A percentile compares a stretch with the other conserved stretches of the same genome.
These are phyloP conservation scores for Medicago truncatula DNA, from an alignment of 306 rosid species.

Conservation along the genomic window DNA sequence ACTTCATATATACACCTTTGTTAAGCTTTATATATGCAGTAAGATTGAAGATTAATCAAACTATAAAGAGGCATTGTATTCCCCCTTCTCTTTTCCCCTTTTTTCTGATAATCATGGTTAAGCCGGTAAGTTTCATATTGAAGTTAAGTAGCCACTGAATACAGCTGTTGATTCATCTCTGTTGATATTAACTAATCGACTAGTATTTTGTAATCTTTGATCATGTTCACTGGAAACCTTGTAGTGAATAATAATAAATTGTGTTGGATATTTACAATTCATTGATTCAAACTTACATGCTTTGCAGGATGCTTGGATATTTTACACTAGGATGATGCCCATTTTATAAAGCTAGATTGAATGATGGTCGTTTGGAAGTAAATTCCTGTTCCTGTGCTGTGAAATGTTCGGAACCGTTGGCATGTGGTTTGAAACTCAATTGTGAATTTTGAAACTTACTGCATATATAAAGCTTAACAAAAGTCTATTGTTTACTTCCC, in stretches of 20 bases:
- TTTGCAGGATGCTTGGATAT: conserved; percentile 56
- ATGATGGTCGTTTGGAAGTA: conserved; percentile 29
- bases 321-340: conserved; percentile 50
- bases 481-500: conserved; percentile 18
- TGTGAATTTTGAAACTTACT: conserved; percentile 25
- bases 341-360: conserved; percentile 10
- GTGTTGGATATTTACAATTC: conserved; percentile 6
- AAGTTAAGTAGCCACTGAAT: neutral
- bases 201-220: neutral
- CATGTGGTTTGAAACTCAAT: conserved; percentile 32
- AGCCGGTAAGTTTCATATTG: conserved; percentile 9
- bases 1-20: neutral
- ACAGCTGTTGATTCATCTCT: neutral
- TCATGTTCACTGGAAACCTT: neutral
- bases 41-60: conserved; percentile 3
- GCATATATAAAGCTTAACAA: conserved; percentile 39
- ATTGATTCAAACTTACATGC: conserved; percentile 31
- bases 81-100: too few species aligned
- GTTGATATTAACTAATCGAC: neutral
- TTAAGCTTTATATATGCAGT: neutral
- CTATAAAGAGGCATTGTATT: neutral
- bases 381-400: conserved; percentile 30
- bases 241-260: neutral
- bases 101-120: neutral
- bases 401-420: conserved; percentile 39